A percentile compares a stretch with the other conserved stretches of the same genome.
These are phyloP conservation scores for Ceratocystis huliohia DNA, from an alignment of 2,329 filamentous ascomycete species.

Conservation along the genomic window DNA sequence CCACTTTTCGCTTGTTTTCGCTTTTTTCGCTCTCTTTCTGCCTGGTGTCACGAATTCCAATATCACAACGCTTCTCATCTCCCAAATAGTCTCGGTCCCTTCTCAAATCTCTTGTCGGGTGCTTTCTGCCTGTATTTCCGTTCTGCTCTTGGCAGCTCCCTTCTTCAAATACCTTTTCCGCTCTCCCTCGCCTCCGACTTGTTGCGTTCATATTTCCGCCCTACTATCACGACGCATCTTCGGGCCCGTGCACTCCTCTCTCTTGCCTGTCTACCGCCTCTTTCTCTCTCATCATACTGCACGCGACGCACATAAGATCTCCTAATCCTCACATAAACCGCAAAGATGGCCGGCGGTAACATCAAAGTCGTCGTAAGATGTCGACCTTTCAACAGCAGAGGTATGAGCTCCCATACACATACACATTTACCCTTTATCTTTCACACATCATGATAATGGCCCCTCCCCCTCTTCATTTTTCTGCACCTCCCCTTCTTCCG, in stretches of 20 bases:
- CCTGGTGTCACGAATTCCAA: too few species aligned
- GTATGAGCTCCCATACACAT: slow-evolving; percentile 35
- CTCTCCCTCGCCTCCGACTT: too few species aligned
- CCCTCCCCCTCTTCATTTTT: background rate
- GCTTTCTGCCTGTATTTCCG: too few species aligned
- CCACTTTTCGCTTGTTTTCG: background rate
- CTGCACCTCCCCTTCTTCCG: background rate
- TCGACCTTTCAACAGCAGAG: slow-evolving; percentile 90
- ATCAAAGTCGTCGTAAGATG: slow-evolving; percentile 99
- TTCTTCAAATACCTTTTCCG: too few species aligned
- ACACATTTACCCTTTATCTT: slow-evolving; percentile 1
- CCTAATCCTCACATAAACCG: background rate
- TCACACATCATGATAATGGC: background rate
- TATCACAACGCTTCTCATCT: too few species aligned
- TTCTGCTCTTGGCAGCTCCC: too few species aligned
- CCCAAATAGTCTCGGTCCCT: too few species aligned
- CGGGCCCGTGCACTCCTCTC: background rate
- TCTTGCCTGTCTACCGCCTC: background rate
- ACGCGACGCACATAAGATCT: background rate
- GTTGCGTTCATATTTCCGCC: background rate
- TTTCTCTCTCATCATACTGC: background rate
- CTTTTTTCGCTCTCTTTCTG: background rate
- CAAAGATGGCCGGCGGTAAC: slow-evolving; percentile 55
- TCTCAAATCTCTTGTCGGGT: too few species aligned
- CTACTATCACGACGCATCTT: background rate